Conservation (phyloP, 768 basidiomycete genomes). For the Serendipita sp. region DNA sequence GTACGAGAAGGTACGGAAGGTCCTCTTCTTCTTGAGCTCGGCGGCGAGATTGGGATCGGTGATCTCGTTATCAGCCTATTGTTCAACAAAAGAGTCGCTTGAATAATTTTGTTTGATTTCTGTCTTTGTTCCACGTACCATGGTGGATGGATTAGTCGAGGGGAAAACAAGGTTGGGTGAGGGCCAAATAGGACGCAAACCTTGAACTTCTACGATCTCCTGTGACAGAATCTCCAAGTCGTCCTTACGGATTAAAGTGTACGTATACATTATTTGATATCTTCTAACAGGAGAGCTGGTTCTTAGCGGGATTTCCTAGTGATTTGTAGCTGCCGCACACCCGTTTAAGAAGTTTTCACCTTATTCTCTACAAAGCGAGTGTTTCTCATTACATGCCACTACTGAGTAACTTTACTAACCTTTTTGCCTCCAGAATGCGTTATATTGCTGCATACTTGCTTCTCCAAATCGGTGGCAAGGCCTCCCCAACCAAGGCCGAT, state of each 20-base stretch:
- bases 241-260: slow-evolving; percentile 84
- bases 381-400: background rate
- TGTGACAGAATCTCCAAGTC: slow-evolving; percentile 79
- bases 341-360: slow-evolving; percentile 17
- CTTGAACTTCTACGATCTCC: slow-evolving; percentile 2
- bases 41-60: slow-evolving; percentile 91
- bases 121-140: slow-evolving; percentile 16
- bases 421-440: slow-evolving; percentile 44
- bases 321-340: slow-evolving; percentile 82
- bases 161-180: slow-evolving; percentile 15
- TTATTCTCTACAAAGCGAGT: slow-evolving; percentile 13
- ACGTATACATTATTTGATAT: slow-evolving; percentile 5
- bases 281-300: background rate
- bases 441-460: slow-evolving; percentile 93
- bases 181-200: slow-evolving; percentile 25
- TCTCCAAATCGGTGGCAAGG: slow-evolving; percentile 86
- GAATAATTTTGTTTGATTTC: background rate
- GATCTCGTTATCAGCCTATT: slow-evolving; percentile 60
- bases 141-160: slow-evolving; percentile 16
- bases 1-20: slow-evolving; percentile 98
- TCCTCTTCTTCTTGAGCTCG: slow-evolving; percentile 95
- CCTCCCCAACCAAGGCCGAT: slow-evolving; percentile 68
- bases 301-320: slow-evolving; percentile 19
- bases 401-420: background rate
- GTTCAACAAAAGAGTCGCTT: background rate